These are phyloP conservation scores for Arthrobotrys sphaeroides DNA, from an alignment of 2,329 filamentous ascomycete genomes.

Conservation along the genomic window DNA sequence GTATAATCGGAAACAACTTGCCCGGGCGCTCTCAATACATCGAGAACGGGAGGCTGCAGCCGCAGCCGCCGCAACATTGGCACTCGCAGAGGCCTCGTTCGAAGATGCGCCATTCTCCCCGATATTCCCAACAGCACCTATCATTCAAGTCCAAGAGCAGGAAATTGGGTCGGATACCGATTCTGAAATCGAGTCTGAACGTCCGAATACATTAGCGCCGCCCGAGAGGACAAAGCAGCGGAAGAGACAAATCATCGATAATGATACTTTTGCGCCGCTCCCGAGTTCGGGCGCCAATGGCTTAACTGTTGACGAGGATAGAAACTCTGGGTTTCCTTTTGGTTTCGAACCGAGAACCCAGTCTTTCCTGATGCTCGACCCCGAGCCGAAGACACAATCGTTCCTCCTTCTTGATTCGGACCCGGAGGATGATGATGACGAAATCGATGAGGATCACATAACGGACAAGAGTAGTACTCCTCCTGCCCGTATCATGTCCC, in stretches of 20 bases:
- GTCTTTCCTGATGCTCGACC: conserved; percentile 39
- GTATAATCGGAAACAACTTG: conserved; percentile 68
- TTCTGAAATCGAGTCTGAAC: conserved; percentile 14
- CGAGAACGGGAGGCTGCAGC: conserved; percentile 41
- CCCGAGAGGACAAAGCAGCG: conserved; percentile 47
- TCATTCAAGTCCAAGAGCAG: conserved; percentile 37
- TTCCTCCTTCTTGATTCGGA: conserved; percentile 43
- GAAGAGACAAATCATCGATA: conserved; percentile 46
- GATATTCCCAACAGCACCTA: conserved; percentile 6
- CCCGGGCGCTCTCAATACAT: conserved; percentile 41
- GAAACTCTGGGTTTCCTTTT: conserved; percentile 45
- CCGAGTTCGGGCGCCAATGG: conserved; percentile 49
- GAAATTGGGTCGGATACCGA: conserved; percentile 38
- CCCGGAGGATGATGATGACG: conserved; percentile 21
- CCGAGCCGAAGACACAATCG: conserved; percentile 34
- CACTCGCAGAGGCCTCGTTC: conserved; percentile 7
- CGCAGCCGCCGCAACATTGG: background rate
- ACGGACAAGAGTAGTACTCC: conserved; percentile 29
- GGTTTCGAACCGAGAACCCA: conserved; percentile 29
- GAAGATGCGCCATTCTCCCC: conserved; percentile 9
- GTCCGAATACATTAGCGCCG: conserved; percentile 34
- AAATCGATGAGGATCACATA: conserved; percentile 51
- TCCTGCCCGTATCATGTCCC: conserved; percentile 40
- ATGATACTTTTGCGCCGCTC: conserved; percentile 40
- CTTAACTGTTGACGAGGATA: conserved; percentile 21